Conservation (phyloP, 2,329 filamentous ascomycete genomes). For the Phaeophleospora eucalypticola region DNA sequence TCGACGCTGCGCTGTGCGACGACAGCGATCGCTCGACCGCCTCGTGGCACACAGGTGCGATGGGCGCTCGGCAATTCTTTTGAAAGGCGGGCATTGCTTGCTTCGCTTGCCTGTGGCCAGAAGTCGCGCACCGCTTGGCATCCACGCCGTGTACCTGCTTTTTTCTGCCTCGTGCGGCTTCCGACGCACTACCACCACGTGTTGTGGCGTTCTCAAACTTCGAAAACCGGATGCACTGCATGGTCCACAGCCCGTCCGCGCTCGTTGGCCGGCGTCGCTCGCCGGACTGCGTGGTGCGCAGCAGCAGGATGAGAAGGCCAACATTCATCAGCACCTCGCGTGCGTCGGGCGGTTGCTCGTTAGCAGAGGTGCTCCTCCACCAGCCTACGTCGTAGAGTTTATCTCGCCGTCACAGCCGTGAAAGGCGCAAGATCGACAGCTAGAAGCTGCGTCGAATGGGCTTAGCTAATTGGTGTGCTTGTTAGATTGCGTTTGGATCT, state of each 20-base stretch:
- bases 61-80: constrained; percentile 2
- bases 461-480: not conserved
- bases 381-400: not conserved
- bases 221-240: not conserved
- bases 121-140: no score
- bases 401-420: not conserved
- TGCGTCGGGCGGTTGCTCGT: not conserved
- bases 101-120: constrained; percentile 4
- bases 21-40: not conserved
- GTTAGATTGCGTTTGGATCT: not conserved
- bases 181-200: not conserved
- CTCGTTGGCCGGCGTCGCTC: not conserved
- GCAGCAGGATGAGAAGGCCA: no score
- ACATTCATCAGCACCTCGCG: not conserved
- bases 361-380: not conserved
- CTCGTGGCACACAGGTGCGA: not conserved
- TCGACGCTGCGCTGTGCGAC: not conserved
- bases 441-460: not conserved
- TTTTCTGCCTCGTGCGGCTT: not conserved
- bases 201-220: not conserved
- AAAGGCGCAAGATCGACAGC: not conserved
- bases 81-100: no score
- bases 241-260: not conserved
- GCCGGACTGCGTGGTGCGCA: not conserved
- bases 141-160: constrained; percentile 7